Base-by-base conservation (phyloP, 768 basidiomycete genomes). In the Artomyces pyxidatus region DNA sequence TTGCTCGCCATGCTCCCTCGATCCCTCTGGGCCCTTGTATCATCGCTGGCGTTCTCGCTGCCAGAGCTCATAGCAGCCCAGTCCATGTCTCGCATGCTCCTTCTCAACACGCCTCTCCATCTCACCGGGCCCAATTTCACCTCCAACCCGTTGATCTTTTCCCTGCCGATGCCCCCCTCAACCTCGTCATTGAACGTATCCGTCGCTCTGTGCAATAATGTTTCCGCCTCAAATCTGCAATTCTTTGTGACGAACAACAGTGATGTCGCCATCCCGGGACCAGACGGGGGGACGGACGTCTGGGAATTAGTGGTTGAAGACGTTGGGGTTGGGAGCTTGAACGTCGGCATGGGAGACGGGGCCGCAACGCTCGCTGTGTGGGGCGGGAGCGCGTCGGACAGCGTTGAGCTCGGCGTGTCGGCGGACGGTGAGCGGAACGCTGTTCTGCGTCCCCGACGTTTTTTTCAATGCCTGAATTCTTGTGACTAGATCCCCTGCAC, bases 371-470 rank as follows among this genome's bases (percentile, higher is more conserved):
- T 88, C 19, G 68, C 73, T 0, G 69, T 83, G 4, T 69, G 72
- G 32, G 58, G 61, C 35, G 26, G 17, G 7, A 25, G 58, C 62
- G 40, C 62, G 61, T 9, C 60, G 71, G 35, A 63, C 72, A 17
- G 65, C 75, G 81, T 84, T 49, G 75, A 88, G 58, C 53, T 87
- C 8, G 78, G 73, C 2, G 65, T 80, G 1, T 83, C 82, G 66
- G 49, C 63, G 14, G 29, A 23, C 32, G 23, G 6, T 51, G 8
- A 17, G n/a, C 40, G 11, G 11, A 12, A 3, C 16, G 25, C 25
- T 47, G 8, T 32, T 23, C 21, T 21, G 30, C 16, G 22, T 9
- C 16, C 14, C 23, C 4, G 29, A 38, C 30, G 9, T 53, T 4
- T 40, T n/a, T 42, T 16, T 17, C 27, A 38, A n/a, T 32, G 6